Evolutionary conservation across 331 rosid species (phyloP).

Genomic region (Quercus phellos): DNA sequence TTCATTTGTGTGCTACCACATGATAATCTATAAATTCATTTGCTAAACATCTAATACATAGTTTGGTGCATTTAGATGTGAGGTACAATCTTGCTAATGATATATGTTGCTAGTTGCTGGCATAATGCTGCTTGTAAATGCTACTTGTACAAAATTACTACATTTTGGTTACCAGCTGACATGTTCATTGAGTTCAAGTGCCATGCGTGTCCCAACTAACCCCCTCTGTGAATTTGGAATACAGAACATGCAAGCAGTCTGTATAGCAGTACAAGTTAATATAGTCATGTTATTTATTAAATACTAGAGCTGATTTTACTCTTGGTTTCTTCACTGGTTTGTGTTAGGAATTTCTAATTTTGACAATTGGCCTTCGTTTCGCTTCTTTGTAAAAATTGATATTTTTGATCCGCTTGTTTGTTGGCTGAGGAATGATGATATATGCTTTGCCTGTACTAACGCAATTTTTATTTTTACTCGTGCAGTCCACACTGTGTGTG

Average conservation of each 20-base stretch:
- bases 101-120: neutral
- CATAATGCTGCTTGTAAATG: neutral
- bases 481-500: conserved; percentile 49
- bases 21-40: neutral
- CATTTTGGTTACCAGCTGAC: neutral
- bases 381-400: neutral
- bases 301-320: too few relatives aligned
- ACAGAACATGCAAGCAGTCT: too few relatives aligned
- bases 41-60: neutral
- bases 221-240: neutral
- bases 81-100: neutral
- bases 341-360: neutral
- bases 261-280: neutral
- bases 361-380: neutral
- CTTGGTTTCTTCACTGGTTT: neutral
- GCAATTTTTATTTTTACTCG: conserved; percentile 3
- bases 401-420: neutral
- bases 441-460: neutral
- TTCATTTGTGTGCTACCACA: neutral
- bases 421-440: neutral
- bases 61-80: neutral
- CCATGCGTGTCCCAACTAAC: neutral
- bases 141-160: neutral
- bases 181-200: neutral
- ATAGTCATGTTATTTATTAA: neutral